A percentile compares a stretch with the other conserved stretches of the same genome.
These are phyloP conservation scores for Fusarium buharicum DNA, from an alignment of 2,329 filamentous ascomycete genomes.

Conservation along the genomic window DNA sequence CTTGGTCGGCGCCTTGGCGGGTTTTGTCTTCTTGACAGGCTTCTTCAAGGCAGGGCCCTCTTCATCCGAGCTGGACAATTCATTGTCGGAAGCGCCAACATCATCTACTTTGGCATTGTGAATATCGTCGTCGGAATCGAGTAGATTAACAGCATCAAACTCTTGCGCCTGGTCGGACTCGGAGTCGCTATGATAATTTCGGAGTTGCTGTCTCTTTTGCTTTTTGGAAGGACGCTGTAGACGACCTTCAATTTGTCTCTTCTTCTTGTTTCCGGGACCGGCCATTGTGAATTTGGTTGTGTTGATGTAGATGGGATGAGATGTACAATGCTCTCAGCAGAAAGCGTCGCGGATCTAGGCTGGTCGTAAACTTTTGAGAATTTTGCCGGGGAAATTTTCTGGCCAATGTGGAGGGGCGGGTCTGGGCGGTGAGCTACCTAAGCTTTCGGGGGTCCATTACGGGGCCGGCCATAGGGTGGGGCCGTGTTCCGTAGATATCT, in stretches of 20 bases:
- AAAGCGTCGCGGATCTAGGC: constrained; percentile 30
- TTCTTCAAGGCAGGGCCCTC: constrained; percentile 47
- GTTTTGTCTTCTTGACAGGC: constrained; percentile 46
- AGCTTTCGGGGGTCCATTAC: constrained; percentile 19
- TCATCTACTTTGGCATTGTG: constrained; percentile 65
- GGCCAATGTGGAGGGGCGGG: constrained; percentile 40
- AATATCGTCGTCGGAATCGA: constrained; percentile 68
- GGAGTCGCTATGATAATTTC: constrained; percentile 65
- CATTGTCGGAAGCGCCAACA: constrained; percentile 53
- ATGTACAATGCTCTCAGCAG: constrained; percentile 17
- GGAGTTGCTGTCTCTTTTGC: constrained; percentile 59
- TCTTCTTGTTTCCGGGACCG: constrained; percentile 51
- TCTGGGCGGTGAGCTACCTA: constrained; percentile 41
- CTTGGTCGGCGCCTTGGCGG: constrained; percentile 40
- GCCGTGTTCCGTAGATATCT: constrained; percentile 1
- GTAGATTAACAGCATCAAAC: constrained; percentile 63
- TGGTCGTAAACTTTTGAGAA: constrained; percentile 45
- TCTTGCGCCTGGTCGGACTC: constrained; percentile 56
- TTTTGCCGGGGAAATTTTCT: constrained; percentile 45
- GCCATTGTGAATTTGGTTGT: constrained; percentile 46
- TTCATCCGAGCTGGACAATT: constrained; percentile 52
- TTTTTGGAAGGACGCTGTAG: constrained; percentile 61
- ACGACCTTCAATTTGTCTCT: constrained; percentile 47
- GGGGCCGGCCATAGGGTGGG: constrained; percentile 20
- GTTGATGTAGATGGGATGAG: constrained; percentile 15